These are phyloP conservation scores for Phyllosticta capitalensis DNA, from an alignment of 2,329 filamentous ascomycete genomes.

Conservation along the genomic window DNA sequence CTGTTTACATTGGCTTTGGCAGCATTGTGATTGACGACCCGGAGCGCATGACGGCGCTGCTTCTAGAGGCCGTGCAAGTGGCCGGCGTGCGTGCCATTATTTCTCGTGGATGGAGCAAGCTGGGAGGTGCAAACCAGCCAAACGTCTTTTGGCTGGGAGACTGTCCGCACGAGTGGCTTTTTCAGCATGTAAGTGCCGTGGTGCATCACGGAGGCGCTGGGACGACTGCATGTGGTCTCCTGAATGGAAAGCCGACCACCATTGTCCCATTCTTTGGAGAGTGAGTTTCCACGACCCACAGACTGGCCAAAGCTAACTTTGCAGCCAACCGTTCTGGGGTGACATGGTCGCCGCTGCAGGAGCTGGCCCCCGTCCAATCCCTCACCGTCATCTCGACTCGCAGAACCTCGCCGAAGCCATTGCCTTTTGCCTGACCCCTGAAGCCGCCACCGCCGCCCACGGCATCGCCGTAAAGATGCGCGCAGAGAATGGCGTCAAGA, in stretches of 20 bases:
- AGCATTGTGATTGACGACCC: conserved; percentile 47
- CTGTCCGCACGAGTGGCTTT: conserved; percentile 49
- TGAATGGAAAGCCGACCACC: conserved; percentile 42
- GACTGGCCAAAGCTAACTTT: background rate
- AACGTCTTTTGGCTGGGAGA: conserved; percentile 45
- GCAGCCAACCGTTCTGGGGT: conserved; percentile 44
- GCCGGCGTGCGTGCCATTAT: conserved; percentile 38
- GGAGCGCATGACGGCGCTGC: conserved; percentile 32
- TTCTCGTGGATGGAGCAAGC: conserved; percentile 44
- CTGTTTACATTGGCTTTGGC: conserved; percentile 49
- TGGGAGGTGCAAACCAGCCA: conserved; percentile 26
- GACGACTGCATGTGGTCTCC: conserved; percentile 47
- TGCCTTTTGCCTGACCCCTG: conserved; percentile 31
- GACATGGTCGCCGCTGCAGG: conserved; percentile 41
- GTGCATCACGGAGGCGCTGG: conserved; percentile 53
- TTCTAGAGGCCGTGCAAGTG: conserved; percentile 39
- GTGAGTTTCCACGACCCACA: background rate
- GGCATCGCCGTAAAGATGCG: conserved; percentile 34
- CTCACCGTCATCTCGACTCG: conserved; percentile 36
- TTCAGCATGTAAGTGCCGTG: conserved; percentile 45
- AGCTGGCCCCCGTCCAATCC: conserved; percentile 41
- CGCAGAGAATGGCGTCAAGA: conserved; percentile 31
- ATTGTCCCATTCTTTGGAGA: conserved; percentile 51
- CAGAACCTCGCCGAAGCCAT: conserved; percentile 39
- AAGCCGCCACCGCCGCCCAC: conserved; percentile 28